Conservation (phyloP, 169 alveolate species). For the Babesia gibsoni region DNA sequence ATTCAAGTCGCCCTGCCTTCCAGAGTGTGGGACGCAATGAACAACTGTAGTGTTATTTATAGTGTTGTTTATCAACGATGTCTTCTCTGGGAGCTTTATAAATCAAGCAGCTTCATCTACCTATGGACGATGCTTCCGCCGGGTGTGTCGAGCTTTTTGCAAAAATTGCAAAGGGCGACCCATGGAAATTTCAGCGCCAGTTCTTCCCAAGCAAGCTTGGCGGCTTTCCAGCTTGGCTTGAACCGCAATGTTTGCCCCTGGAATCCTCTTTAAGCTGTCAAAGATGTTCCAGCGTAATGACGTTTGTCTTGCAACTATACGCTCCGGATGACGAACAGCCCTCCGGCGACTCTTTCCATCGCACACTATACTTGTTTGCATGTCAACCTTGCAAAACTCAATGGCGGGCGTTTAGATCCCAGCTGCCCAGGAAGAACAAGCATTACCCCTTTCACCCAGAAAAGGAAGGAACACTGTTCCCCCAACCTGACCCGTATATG, state of each 20-base stretch:
- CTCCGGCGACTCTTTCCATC: slow-evolving; percentile 64
- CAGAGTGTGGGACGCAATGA: no score
- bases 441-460: slow-evolving; percentile 61
- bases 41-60: no score
- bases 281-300: slow-evolving; percentile 62
- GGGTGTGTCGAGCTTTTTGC: slow-evolving; percentile 50
- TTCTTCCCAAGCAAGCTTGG: slow-evolving; percentile 76
- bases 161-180: slow-evolving; percentile 36
- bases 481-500: slow-evolving; percentile 27
- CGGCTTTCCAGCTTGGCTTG: slow-evolving; percentile 79
- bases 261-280: slow-evolving; percentile 57
- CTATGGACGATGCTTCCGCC: slow-evolving; percentile 14
- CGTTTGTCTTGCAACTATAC: slow-evolving; percentile 72
- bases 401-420: slow-evolving; percentile 72
- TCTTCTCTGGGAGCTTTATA: no score
- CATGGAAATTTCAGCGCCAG: slow-evolving; percentile 63
- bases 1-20: no score
- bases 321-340: slow-evolving; percentile 69
- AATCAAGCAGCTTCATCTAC: no score
- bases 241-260: slow-evolving; percentile 63
- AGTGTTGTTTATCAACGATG: no score
- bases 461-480: slow-evolving; percentile 25
- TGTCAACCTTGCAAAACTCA: slow-evolving; percentile 73
- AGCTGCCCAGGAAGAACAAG: slow-evolving; percentile 69
- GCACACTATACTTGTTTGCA: slow-evolving; percentile 66